These are phyloP conservation scores for Periglandula ipomoeae DNA, from an alignment of 2,329 filamentous ascomycete species.

Conservation along the genomic window DNA sequence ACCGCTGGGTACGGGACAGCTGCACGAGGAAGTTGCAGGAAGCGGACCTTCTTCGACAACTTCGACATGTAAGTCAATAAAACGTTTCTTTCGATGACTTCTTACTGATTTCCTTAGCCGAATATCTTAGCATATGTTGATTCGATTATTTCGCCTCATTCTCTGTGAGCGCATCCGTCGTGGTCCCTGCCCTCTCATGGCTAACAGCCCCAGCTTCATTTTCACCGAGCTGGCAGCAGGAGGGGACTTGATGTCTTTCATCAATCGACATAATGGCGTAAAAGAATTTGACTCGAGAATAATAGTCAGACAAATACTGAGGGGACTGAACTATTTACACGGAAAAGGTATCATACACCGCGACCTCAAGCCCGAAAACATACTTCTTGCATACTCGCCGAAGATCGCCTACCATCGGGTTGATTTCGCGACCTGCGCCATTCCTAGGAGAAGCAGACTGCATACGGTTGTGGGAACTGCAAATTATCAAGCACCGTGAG, in stretches of 20 bases:
- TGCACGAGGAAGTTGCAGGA: conserved; percentile 36
- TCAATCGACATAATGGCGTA: conserved; percentile 22
- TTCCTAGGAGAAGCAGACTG: conserved; percentile 32
- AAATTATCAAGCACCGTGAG: conserved; percentile 42
- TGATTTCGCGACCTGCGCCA: conserved; percentile 42
- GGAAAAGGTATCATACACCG: conserved; percentile 40
- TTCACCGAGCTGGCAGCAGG: conserved; percentile 49
- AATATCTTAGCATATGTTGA: conserved; percentile 45
- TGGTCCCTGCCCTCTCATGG: background rate
- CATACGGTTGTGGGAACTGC: conserved; percentile 35
- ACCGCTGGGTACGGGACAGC: conserved; percentile 17
- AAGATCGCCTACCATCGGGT: conserved; percentile 33
- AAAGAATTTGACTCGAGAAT: conserved; percentile 32
- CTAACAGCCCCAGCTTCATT: conserved; percentile 32
- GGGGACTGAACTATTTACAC: conserved; percentile 39
- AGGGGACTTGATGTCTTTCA: conserved; percentile 43
- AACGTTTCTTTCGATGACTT: background rate
- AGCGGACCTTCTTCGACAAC: conserved; percentile 40
- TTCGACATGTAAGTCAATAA: conserved; percentile 39
- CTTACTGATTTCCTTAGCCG: conserved; percentile 29
- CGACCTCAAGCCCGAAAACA: conserved; percentile 46
- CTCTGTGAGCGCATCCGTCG: conserved; percentile 27
- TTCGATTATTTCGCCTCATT: conserved; percentile 38
- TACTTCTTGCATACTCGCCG: conserved; percentile 38
- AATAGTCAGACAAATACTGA: conserved; percentile 38